Base-by-base conservation (phyloP, 306 rosid genomes). In the Prunus campanulata region DNA sequence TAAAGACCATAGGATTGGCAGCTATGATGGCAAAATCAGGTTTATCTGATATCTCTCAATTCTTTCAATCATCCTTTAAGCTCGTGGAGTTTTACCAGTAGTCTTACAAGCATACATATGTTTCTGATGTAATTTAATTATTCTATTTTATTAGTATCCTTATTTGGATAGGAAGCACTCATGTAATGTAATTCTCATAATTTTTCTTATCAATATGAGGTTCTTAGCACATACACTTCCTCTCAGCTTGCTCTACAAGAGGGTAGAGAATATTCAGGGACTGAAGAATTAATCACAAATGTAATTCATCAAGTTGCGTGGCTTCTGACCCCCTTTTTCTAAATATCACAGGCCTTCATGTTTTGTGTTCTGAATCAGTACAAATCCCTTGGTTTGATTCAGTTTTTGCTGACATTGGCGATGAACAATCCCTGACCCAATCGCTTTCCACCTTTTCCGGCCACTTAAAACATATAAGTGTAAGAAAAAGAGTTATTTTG, bases 21-120 rank as follows among this genome's bases (percentile, higher is more conserved):
- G 97, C 93, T 77, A 90, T 90, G 93, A 92, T 95, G 99, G 97
- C 97, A 76, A 95, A 89, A 82, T 92, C 99, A 95, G 97, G 99
- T 95, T 61, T 60, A 22, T 74, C 76, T 61, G 57, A 77, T 51
- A 44, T 77, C 12, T 75, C 47, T 54, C 60, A 44, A 27, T 60
- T 59, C 9, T 44, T 71, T 15, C 42, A 62, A 24, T 52, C 47
- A 70, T 50, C 44, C 44, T 44, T 70, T 48, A 47, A 14, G 65
- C 74, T 25, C 51, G 42, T 63, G 39, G 49, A 83, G 70, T 51
- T 46, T 49, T 24, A 24, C 44, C 61, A 11, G 42, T 42, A 51
- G 52, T 70, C 57, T 39, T 68, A 68, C 49, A 5, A 44, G 25
- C 22, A 54, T 25, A 50, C 50, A 13, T 32, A 56, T 62, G 32